Conservation (phyloP, 768 basidiomycete species). For the Mycena sanguinolenta region DNA sequence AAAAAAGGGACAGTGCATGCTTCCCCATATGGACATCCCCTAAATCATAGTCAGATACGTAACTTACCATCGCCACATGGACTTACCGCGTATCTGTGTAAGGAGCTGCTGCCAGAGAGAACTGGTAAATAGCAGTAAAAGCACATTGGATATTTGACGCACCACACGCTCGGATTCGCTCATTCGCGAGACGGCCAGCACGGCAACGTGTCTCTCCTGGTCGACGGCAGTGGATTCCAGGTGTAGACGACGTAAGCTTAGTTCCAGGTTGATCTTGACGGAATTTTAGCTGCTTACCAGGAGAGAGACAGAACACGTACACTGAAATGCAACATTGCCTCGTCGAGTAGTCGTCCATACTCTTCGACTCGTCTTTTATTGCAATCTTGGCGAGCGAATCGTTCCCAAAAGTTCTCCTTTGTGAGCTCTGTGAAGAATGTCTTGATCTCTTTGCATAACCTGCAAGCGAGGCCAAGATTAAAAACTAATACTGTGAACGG, state of each 20-base stretch:
- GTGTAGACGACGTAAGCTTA: constrained; percentile 5
- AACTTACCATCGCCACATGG: too few relatives aligned
- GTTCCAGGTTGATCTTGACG: constrained; percentile 13
- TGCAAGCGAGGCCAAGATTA: neutral
- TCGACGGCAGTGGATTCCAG: neutral
- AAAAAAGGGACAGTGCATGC: too few relatives aligned
- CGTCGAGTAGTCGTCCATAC: constrained; percentile 12
- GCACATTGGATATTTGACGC: neutral
- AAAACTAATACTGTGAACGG: neutral
- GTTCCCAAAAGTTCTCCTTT: constrained; percentile 13
- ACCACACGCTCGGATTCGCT: neutral
- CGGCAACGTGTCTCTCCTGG: neutral
- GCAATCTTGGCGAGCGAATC: constrained; percentile 4
- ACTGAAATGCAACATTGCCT: constrained; percentile 1
- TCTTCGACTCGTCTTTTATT: constrained; percentile 8
- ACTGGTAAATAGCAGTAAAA: neutral
- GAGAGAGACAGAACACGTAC: constrained; percentile 11
- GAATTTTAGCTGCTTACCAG: neutral
- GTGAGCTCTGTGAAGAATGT: constrained; percentile 5
- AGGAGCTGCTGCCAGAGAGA: constrained; percentile 14
- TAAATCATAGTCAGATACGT: too few relatives aligned
- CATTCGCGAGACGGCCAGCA: neutral
- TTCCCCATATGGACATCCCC: too few relatives aligned
- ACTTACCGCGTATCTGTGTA: constrained; percentile 1
- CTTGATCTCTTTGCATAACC: neutral